These are phyloP conservation scores for Cercophora scortea DNA, from an alignment of 495 filamentous ascomycete genomes.

Conservation along the genomic window DNA sequence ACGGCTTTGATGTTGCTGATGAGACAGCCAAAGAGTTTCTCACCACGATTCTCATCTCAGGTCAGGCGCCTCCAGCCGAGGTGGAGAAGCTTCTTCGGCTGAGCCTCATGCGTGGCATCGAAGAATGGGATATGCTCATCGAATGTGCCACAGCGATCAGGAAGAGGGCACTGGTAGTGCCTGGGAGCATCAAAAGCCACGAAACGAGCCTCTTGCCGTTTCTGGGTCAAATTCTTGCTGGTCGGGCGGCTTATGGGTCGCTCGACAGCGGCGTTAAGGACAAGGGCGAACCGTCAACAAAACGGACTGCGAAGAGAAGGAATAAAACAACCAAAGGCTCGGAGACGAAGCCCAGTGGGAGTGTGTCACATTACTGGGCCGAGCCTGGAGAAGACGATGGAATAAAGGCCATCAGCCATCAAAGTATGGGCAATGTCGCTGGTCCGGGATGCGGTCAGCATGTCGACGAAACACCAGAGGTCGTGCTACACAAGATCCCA, in stretches of 20 bases:
- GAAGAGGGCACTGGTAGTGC: constrained; percentile 6
- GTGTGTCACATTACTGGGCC: constrained; percentile 12
- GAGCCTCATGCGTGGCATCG: constrained; percentile 20
- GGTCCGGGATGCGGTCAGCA: neutral
- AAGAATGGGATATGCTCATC: constrained; percentile 28
- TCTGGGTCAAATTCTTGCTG: constrained; percentile 1
- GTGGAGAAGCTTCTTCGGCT: constrained; percentile 13
- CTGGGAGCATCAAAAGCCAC: neutral
- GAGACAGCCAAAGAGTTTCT: constrained; percentile 18
- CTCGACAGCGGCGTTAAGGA: too few species aligned
- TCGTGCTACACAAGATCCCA: too few species aligned
- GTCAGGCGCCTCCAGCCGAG: constrained; percentile 14
- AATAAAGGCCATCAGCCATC: neutral
- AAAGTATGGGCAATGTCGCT: neutral
- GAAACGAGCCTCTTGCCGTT: constrained; percentile 7
- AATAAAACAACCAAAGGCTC: neutral
- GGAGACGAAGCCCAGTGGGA: neutral
- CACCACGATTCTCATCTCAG: constrained; percentile 9
- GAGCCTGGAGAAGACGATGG: neutral
- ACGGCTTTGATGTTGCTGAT: constrained; percentile 22
- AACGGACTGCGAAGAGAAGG: neutral
- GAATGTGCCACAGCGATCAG: constrained; percentile 19
- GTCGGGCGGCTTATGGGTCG: neutral
- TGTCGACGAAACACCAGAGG: too few species aligned
- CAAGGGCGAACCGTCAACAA: too few species aligned